These are phyloP conservation scores for Phialophora expanda DNA, from an alignment of 2,329 filamentous ascomycete genomes.

Conservation along the genomic window DNA sequence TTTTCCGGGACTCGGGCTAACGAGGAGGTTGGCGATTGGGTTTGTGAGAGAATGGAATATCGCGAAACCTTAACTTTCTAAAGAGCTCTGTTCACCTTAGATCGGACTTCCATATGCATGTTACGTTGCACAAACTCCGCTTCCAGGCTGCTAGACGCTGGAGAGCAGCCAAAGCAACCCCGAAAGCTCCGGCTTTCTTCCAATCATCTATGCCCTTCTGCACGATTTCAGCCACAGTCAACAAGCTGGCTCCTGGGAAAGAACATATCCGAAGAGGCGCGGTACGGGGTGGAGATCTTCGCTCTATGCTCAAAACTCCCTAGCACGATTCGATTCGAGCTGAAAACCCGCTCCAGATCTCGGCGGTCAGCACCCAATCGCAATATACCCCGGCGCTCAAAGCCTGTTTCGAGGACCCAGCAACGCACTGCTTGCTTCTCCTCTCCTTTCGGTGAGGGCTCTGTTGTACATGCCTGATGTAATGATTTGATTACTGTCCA, in stretches of 20 bases:
- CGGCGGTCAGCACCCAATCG: slow-evolving; percentile 20
- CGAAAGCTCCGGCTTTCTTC: neutral
- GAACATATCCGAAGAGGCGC: slow-evolving; percentile 6
- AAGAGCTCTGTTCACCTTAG: neutral
- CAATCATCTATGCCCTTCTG: neutral
- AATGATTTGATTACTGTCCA: slow-evolving; percentile 4
- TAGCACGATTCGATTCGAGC: slow-evolving; percentile 25
- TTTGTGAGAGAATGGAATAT: neutral
- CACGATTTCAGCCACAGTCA: slow-evolving; percentile 19
- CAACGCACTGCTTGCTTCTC: neutral
- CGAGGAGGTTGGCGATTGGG: slow-evolving; percentile 7
- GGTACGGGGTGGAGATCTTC: slow-evolving; percentile 11
- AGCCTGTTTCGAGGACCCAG: slow-evolving; percentile 23
- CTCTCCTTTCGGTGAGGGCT: neutral
- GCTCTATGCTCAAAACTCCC: slow-evolving; percentile 14
- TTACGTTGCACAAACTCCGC: neutral
- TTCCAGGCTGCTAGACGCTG: neutral
- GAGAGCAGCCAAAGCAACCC: neutral
- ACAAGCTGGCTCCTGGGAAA: neutral
- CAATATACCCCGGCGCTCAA: slow-evolving; percentile 2
- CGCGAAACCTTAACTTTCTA: slow-evolving; percentile 2
- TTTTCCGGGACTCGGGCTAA: neutral
- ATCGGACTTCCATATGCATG: slow-evolving; percentile 1
- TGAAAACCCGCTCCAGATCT: slow-evolving; percentile 19
- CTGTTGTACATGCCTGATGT: slow-evolving; percentile 9